A percentile compares a stretch with the other conserved stretches of the same genome.
Evolutionary conservation across 495 filamentous ascomycete species (phyloP).

Genomic region (Amphirosellinia nigrospora): DNA sequence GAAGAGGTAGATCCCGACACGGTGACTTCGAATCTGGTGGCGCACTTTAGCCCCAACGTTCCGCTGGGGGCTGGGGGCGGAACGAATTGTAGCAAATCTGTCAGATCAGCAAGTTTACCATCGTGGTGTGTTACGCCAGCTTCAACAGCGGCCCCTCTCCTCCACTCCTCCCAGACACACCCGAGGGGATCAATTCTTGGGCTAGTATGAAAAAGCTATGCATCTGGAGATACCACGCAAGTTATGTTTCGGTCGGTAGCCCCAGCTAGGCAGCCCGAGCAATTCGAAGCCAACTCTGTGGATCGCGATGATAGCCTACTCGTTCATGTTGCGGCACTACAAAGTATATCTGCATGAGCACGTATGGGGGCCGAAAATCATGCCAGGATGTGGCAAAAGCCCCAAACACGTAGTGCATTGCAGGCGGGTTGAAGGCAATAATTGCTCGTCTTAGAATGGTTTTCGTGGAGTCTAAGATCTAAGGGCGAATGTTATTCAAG

Average conservation of each 20-base stretch:
- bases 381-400: background rate
- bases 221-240: conserved; percentile 27
- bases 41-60: conserved; percentile 12
- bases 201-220: conserved; percentile 34
- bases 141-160: conserved; percentile 13
- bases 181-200: conserved; percentile 27
- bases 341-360: background rate
- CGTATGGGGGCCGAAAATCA: background rate
- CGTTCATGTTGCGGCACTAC: background rate
- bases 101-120: background rate
- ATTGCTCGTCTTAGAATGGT: background rate
- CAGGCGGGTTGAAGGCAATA: background rate
- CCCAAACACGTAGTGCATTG: background rate
- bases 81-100: conserved; percentile 19
- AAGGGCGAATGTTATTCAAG: background rate
- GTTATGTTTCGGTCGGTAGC: conserved; percentile 33
- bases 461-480: background rate
- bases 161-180: conserved; percentile 16
- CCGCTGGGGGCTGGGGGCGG: conserved; percentile 3
- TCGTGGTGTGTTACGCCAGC: conserved; percentile 1
- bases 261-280: background rate
- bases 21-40: background rate
- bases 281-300: background rate
- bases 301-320: background rate
- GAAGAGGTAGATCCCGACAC: background rate